phyloP scores from a whole-genome alignment of 164 flowering plant species.

The Cinnamomum chago region DNA sequence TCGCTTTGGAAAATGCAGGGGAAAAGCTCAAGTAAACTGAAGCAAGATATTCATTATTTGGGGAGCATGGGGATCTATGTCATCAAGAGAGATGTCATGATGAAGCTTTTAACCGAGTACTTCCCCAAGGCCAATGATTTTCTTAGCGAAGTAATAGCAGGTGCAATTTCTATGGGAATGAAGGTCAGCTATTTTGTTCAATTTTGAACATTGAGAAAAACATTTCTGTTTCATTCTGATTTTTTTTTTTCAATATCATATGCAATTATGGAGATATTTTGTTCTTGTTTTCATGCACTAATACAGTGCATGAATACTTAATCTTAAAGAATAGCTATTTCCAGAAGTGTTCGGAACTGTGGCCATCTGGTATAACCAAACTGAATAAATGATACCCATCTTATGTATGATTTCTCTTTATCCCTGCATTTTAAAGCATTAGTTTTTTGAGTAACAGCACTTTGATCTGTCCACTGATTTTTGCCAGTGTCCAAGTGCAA shows the following conservation, averaged over 20 bases:
- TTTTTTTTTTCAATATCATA: no score
- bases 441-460: no score
- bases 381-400: no score
- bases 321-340: neutral
- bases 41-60: constrained; percentile 7
- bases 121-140: constrained; percentile 65
- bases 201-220: neutral
- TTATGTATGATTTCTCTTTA: no score
- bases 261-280: no score
- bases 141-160: constrained; percentile 57
- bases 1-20: constrained; percentile 23
- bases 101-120: constrained; percentile 44
- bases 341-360: neutral
- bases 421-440: no score
- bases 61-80: constrained; percentile 73
- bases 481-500: no score
- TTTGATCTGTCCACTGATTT: no score
- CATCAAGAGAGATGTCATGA: constrained; percentile 51
- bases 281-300: neutral
- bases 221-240: neutral
- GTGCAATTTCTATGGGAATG: constrained; percentile 64
- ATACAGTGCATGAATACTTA: neutral
- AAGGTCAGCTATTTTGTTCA: constrained; percentile 34
- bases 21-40: constrained; percentile 15
- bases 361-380: neutral